Conservation (phyloP, 371 early-diverging fungal species). For the Rhizopus stolonifer region DNA sequence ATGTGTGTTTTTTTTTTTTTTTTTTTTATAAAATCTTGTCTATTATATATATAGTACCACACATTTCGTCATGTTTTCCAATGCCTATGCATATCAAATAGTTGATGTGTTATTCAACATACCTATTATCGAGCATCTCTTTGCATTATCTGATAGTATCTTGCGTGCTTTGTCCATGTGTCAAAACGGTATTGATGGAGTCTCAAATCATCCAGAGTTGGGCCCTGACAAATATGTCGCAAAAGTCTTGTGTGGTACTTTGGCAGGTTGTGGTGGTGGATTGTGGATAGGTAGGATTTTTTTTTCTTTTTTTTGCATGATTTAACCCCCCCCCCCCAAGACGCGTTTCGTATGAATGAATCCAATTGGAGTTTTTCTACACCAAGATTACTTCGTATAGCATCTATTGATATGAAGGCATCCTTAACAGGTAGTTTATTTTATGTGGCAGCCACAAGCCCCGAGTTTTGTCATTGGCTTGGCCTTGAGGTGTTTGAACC, state of each 20-base stretch:
- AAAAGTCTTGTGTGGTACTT: conserved; percentile 51
- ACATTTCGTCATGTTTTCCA: conserved; percentile 44
- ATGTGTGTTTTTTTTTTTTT: conserved; percentile 1
- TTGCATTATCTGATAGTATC: conserved; percentile 51
- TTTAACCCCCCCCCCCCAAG: too few relatives aligned
- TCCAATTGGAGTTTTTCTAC: conserved; percentile 48
- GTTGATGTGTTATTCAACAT: conserved; percentile 33
- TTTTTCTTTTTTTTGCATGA: too few relatives aligned
- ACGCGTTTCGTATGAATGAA: conserved; percentile 44
- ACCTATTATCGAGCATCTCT: conserved; percentile 42
- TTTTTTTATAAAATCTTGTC: too few relatives aligned
- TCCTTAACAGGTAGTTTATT: conserved; percentile 37
- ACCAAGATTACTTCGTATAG: conserved; percentile 34
- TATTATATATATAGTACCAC: too few relatives aligned
- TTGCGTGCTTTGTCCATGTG: conserved; percentile 47
- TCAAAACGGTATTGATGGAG: conserved; percentile 53
- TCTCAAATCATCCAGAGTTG: conserved; percentile 38
- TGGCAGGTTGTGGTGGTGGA: conserved; percentile 60
- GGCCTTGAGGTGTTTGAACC: conserved; percentile 19
- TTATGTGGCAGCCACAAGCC: conserved; percentile 33
- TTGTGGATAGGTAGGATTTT: conserved; percentile 54
- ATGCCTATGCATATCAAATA: conserved; percentile 30
- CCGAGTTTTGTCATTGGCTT: conserved; percentile 25
- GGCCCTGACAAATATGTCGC: conserved; percentile 50
- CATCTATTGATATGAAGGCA: conserved; percentile 42